Base-by-base conservation (phyloP, 2,329 filamentous ascomycete genomes). In the Stenocarpella maydis region DNA sequence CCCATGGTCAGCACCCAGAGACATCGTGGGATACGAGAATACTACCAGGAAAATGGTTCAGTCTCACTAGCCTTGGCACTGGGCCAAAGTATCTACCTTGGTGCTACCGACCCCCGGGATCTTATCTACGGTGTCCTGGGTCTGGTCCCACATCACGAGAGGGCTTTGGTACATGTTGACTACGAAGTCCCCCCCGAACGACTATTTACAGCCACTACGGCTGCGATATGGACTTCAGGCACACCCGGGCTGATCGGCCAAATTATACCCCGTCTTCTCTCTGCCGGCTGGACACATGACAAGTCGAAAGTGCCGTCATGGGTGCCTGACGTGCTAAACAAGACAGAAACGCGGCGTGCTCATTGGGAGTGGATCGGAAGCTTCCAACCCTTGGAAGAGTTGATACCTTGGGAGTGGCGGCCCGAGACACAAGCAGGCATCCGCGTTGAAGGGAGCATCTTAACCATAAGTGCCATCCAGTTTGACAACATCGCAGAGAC, bases 1-100 rank as follows among this genome's bases (percentile, higher is more conserved):
- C 31, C 31, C 8, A 4, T 10, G 12, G 1, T 6, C 17, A 15
- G 19, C 49, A 45, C 24, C 14, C 0, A 1, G 0, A 4, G 1
- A 7, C 53, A 55, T 41, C 6, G 2, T 10, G 0, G 0, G 14
- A 10, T 55, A n/a, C 53, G 53, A 3, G 2, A 19, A 1, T 0
- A 0, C 1, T 41, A 55, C 21, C 21, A 19, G n/a, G 9, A 55
- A 12, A 2, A 1, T 10, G 14, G 14, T 19, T 19, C 21, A 3
- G 17, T 55, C 53, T 2, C 6, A 5, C 3, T 55, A 1, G 15
- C 3, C n/a, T 0, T 2, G 9, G 7, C 37, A 7, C 5, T 58
- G 5, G 4, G 0, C 21, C 1, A 1, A 1, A 41, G 2, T 21
- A 1, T 41, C 34, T 7, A 19, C 1, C n/a, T 58, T 17, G 31